Evolutionary conservation across 495 filamentous ascomycete species (phyloP).

Genomic region (Cercophora newfieldiana): DNA sequence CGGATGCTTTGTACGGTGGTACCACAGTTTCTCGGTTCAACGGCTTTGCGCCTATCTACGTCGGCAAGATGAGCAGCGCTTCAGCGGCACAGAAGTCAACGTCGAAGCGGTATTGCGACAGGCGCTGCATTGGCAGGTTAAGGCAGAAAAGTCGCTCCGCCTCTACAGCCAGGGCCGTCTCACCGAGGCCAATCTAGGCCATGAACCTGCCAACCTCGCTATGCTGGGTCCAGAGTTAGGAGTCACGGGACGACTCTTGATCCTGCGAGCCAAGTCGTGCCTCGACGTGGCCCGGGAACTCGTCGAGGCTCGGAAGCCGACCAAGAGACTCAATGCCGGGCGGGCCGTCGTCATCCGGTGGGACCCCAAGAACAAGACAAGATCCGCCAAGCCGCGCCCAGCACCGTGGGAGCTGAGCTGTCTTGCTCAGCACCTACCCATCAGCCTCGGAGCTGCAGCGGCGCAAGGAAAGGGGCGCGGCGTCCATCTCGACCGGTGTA

Average conservation of each 20-base stretch:
- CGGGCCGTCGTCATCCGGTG: background rate
- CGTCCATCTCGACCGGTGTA: background rate
- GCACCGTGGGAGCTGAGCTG: slow-evolving; percentile 11
- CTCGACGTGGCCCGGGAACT: background rate
- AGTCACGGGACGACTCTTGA: background rate
- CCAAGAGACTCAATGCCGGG: background rate
- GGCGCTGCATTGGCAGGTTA: background rate
- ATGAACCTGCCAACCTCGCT: background rate
- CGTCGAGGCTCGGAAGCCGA: background rate
- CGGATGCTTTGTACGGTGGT: background rate
- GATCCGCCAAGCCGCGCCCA: background rate
- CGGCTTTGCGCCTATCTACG: background rate
- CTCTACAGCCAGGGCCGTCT: background rate
- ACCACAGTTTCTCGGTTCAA: background rate
- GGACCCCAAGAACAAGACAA: background rate
- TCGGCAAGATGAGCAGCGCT: background rate
- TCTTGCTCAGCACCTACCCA: background rate
- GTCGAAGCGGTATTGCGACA: background rate
- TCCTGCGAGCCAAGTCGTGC: background rate
- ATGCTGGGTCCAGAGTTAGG: background rate
- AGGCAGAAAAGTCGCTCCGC: background rate
- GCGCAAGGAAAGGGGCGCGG: background rate
- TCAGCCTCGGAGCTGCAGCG: background rate
- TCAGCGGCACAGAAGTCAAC: background rate
- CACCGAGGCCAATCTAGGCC: background rate